Conservation (phyloP, 140 eudicot species). For the Senecio squalidus region DNA sequence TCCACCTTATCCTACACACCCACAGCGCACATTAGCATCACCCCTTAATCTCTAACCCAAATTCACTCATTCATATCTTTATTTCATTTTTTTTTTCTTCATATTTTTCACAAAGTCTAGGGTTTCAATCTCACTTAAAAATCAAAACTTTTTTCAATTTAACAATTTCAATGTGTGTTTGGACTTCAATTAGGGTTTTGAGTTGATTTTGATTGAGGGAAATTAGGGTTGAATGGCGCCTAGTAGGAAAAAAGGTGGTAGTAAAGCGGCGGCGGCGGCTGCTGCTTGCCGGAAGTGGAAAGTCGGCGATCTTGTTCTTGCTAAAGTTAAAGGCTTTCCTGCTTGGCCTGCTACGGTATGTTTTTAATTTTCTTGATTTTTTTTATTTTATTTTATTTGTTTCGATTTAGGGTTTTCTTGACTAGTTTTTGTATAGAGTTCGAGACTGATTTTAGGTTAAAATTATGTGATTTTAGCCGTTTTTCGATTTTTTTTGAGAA, state of each 20-base stretch:
- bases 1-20: constrained; percentile 17
- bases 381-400: not conserved
- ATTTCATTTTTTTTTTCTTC: constrained; percentile 15
- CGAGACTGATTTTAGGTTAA: not conserved
- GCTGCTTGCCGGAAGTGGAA: constrained; percentile 91
- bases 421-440: not conserved
- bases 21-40: constrained; percentile 30
- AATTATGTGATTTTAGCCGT: not conserved
- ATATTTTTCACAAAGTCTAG: no score
- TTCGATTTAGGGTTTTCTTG: constrained; percentile 25
- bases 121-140: no score
- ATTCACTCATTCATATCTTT: constrained; percentile 28
- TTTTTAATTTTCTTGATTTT: not conserved
- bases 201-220: not conserved
- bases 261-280: constrained; percentile 73
- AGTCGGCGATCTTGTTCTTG: constrained; percentile 98
- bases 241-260: constrained; percentile 68
- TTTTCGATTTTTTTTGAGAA: not conserved
- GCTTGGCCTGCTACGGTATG: constrained; percentile 99
- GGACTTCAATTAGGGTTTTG: not conserved
- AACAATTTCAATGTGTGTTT: no score
- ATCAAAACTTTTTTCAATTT: no score
- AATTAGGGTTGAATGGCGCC: constrained; percentile 67
- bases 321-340: constrained; percentile 95
- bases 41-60: constrained; percentile 25